Evolutionary conservation across 345 rosid genomes (phyloP), one percentile per base, ranked within the genome.

Genomic region (Rhizophora mangle): DNA sequence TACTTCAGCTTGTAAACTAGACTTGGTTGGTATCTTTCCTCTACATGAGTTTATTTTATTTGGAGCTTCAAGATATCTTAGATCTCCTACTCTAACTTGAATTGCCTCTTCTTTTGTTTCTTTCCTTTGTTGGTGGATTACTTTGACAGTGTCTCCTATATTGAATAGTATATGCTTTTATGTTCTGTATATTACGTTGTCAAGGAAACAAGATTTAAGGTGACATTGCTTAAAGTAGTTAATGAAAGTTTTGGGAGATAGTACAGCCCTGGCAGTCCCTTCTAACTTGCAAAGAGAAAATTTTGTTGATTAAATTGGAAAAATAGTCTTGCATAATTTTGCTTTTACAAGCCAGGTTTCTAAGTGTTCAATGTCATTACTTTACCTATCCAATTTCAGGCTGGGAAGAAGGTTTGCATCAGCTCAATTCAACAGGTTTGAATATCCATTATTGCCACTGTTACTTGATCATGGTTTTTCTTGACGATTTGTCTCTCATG

Each of bases 351-450:
- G 64, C 32, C 51, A 34, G 9, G 10, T 21, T 16, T 60, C 52
- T 59, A 6, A 5, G 26, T 49, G 46, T 2, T 73, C 30, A 34
- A 65, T 10, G 43, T 30, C 13, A 49, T 24, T 51, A 9, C 31
- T 18, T 36, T 32, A 20, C 13, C 11, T 26, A 39, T 60, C 43
- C 49, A 47, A 76, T 81, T 79, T 74, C 90, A 94, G 96, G 88
- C 79, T 30, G 79, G 82, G 21, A 76, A 85, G 70, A 79, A 85
- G 69, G 74, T 77, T 26, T 85, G 93, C 70, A 71, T 81, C 72
- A 87, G 93, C 84, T 77, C 86, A 75, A 80, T 94, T 63, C 88
- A 89, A 75, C 97, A 94, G 91, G 97, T 94, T 72, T 75, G 80
- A 68, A 49, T 70, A 62, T 52, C 62, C 34, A 77, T 43, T 56